Conservation (phyloP, 73 alveolate species). For the Symbiodinium pilosum region DNA sequence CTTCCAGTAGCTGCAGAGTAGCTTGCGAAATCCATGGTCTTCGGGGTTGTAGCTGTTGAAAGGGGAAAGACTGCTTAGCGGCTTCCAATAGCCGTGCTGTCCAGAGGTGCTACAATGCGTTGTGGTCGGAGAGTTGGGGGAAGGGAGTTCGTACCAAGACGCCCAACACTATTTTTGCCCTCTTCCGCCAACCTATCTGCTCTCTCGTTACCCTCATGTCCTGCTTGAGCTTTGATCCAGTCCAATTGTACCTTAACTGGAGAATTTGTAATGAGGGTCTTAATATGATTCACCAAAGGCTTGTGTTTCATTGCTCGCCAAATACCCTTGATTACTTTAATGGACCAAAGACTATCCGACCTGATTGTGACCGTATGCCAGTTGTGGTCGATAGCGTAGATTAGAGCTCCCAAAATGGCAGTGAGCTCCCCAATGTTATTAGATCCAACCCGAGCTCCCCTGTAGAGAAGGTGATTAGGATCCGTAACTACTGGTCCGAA, state of each 20-base stretch:
- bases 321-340: not conserved
- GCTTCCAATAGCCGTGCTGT: not conserved
- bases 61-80: not conserved
- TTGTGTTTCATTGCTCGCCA: not conserved
- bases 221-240: not conserved
- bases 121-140: not conserved
- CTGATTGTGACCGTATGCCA: not conserved
- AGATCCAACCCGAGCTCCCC: not conserved
- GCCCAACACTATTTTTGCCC: not conserved
- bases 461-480: not conserved
- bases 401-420: not conserved
- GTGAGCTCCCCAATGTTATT: not conserved
- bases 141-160: not conserved
- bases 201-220: not conserved
- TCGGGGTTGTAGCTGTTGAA: not conserved
- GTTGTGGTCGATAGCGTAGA: not conserved
- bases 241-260: not conserved
- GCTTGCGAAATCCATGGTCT: not conserved
- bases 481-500: not conserved
- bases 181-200: not conserved
- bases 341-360: not conserved
- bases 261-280: not conserved
- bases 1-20: not conserved
- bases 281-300: not conserved
- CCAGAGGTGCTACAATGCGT: not conserved